Evolutionary conservation across 352 stramenopile species (phyloP), one percentile per base, ranked within the genome.

Genomic region (Ophiocytium majus): DNA sequence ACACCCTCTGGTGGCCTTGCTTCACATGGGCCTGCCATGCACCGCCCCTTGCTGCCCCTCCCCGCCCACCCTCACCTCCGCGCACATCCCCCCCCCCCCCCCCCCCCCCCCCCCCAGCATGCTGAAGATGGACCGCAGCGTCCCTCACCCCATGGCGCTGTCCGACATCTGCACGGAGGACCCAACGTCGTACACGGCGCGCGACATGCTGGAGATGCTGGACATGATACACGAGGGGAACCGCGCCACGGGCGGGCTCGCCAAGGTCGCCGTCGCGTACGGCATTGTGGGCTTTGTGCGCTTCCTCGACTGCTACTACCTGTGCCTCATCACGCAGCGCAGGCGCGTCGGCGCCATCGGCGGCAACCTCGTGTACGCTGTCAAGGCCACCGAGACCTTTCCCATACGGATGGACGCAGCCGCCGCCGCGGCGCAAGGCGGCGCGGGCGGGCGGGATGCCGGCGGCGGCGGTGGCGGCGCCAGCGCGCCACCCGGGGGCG

Each of bases 301-400:
- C 31, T 99, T 99, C 90, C 90, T 99, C 71, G 94, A 97, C 76
- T 98, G 94, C 82, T 99, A 98, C 90, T 99, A 99, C 90, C 94
- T 99, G 33, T 98, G 96, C 50, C 93, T 99, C 49, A 97, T 98
- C 49, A 99, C 97, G 0, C 95, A 98, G 86, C 92, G 95, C 76
- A 93, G 93, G 9, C 98, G 36, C 86, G 97, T 99, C 17, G 89
- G 86, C 43, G 80, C 50, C 0, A 88, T 91, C 9, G 85, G 63
- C 17, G 85, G 85, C 31, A 91, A 91, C 81, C 79, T 94, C 35
- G 97, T 99, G 81, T 99, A 99, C 87, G 96, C 95, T 0, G 98
- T 99, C 83, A 97, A 97, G 32, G 92, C 92, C 17, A 97, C 94
- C 1, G 94, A 97, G 75, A 94, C 96, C 81, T 90, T 97, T 10